Percentiles rank a stretch among this genome's conserved stretches.
phyloP scores from a whole-genome alignment of 2,329 filamentous ascomycete genomes.

The Fusarium austroafricanum region DNA sequence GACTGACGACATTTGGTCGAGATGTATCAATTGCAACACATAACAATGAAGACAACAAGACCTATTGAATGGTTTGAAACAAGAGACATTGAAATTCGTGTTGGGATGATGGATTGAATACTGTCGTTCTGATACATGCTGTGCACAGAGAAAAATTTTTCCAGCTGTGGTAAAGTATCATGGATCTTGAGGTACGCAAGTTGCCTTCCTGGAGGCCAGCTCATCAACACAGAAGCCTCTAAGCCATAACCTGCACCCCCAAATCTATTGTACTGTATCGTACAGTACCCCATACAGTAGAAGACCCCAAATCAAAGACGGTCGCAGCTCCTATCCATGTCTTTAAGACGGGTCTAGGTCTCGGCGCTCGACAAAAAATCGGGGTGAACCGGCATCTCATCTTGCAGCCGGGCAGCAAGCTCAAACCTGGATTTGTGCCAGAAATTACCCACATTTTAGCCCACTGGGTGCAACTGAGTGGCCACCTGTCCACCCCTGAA shows the following conservation, averaged over 20 bases:
- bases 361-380: slow-evolving; percentile 50
- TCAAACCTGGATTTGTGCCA: slow-evolving; percentile 37
- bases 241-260: neutral
- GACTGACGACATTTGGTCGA: slow-evolving; percentile 26
- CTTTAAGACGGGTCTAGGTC: slow-evolving; percentile 44
- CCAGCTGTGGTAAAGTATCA: slow-evolving; percentile 8
- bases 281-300: slow-evolving; percentile 39
- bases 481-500: slow-evolving; percentile 41
- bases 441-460: slow-evolving; percentile 27
- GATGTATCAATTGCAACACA: slow-evolving; percentile 19
- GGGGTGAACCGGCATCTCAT: slow-evolving; percentile 53
- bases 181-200: slow-evolving; percentile 7
- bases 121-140: neutral
- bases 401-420: slow-evolving; percentile 44
- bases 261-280: slow-evolving; percentile 2
- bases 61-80: neutral
- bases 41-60: neutral
- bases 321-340: slow-evolving; percentile 19
- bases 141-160: slow-evolving; percentile 21
- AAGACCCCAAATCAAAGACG: slow-evolving; percentile 8
- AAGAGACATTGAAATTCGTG: neutral
- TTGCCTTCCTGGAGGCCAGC: slow-evolving; percentile 10
- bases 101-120: neutral
- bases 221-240: slow-evolving; percentile 9
- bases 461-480: slow-evolving; percentile 36